phyloP scores from a whole-genome alignment of 108 stramenopile genomes.

The Cyclotella sp. region DNA sequence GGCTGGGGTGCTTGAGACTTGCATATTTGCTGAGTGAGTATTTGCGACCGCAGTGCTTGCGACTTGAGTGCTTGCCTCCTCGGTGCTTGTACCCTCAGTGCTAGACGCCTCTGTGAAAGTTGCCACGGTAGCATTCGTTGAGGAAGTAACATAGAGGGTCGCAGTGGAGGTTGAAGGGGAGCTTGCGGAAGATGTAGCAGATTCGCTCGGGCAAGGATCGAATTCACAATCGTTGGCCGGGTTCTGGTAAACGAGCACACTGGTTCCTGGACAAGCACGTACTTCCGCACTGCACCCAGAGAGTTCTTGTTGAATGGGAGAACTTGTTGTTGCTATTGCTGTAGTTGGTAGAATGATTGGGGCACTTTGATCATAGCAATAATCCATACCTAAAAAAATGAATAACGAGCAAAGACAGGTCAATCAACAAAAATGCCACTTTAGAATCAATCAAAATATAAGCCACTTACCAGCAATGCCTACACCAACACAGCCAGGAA shows the following conservation, averaged over 20 bases:
- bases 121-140: neutral
- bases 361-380: constrained; percentile 43
- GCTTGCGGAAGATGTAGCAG: neutral
- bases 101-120: constrained; percentile 4
- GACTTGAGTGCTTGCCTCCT: neutral
- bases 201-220: constrained; percentile 33
- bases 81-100: neutral
- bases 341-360: constrained; percentile 8
- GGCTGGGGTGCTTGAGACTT: neutral
- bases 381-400: constrained; percentile 41
- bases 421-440: constrained; percentile 2
- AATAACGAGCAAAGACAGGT: neutral
- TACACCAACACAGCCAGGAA: constrained; percentile 36
- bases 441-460: neutral
- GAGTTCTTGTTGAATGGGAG: neutral
- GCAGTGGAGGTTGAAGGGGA: constrained; percentile 1
- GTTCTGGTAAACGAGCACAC: constrained; percentile 33
- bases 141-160: neutral
- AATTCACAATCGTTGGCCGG: constrained; percentile 50
- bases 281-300: constrained; percentile 46
- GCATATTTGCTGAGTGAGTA: constrained; percentile 6
- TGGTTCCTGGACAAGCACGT: constrained; percentile 26
- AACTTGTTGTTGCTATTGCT: neutral
- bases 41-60: neutral
- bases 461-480: constrained; percentile 32